phyloP scores from a whole-genome alignment of 2,329 filamentous ascomycete species.

The Sphaerulina musiva region DNA sequence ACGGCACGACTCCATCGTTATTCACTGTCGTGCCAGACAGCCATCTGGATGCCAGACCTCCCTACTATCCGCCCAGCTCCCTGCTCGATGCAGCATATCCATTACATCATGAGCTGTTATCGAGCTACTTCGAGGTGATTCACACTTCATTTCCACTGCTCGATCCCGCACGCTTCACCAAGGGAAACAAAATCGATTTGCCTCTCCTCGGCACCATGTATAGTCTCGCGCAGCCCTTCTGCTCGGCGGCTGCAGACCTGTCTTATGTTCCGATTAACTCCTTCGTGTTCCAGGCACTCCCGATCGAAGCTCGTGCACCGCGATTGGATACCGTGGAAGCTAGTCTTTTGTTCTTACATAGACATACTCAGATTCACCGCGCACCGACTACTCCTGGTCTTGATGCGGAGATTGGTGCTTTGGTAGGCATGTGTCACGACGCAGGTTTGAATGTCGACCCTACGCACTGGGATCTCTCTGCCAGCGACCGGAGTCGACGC shows the following conservation, averaged over 20 bases:
- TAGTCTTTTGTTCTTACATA: conserved; percentile 17
- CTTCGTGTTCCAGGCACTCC: conserved; percentile 20
- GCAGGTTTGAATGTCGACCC: conserved; percentile 22
- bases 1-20: conserved; percentile 9
- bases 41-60: conserved; percentile 15
- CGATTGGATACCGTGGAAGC: conserved; percentile 22
- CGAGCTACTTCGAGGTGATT: conserved; percentile 23
- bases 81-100: conserved; percentile 21
- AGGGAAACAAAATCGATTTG: conserved; percentile 23
- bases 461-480: conserved; percentile 18
- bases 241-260: conserved; percentile 12
- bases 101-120: conserved; percentile 20
- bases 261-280: conserved; percentile 10
- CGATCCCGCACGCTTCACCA: conserved; percentile 19
- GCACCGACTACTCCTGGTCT: conserved; percentile 16
- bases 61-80: conserved; percentile 18
- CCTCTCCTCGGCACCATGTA: conserved; percentile 22
- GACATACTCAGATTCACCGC: conserved; percentile 17
- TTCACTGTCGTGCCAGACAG: conserved; percentile 19
- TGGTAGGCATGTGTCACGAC: conserved; percentile 21
- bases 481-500: conserved; percentile 13
- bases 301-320: conserved; percentile 17
- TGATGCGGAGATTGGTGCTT: conserved; percentile 18
- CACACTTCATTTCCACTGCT: conserved; percentile 22
- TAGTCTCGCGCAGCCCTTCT: conserved; percentile 19